phyloP scores from a whole-genome alignment of 306 rosid species.

The Dryas alaskensis region DNA sequence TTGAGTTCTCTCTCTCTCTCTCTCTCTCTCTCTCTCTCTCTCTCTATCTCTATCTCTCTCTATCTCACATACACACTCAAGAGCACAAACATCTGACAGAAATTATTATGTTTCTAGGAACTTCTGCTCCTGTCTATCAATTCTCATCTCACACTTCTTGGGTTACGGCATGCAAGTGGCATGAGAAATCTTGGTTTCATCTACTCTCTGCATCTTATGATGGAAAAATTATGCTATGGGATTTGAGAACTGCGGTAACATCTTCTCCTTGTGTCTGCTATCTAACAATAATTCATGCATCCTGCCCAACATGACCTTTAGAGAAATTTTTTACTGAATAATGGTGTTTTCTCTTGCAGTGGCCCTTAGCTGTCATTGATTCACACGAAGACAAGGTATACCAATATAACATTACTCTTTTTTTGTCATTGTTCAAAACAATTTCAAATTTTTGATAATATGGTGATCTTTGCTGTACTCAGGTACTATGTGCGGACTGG shows the following conservation, averaged over 20 bases:
- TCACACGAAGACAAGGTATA: slow-evolving; percentile 80
- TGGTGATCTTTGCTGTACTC: slow-evolving; percentile 17
- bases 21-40: slow-evolving; percentile 1
- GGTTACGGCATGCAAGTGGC: slow-evolving; percentile 91
- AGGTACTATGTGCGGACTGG: slow-evolving; percentile 94
- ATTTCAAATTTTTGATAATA: background rate
- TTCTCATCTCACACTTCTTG: slow-evolving; percentile 81
- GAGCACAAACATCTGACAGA: slow-evolving; percentile 6
- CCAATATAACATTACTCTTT: background rate
- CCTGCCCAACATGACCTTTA: background rate
- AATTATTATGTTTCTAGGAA: slow-evolving; percentile 42
- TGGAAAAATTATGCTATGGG: slow-evolving; percentile 93
- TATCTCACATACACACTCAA: background rate
- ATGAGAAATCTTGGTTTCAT: slow-evolving; percentile 63
- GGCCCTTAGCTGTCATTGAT: slow-evolving; percentile 75
- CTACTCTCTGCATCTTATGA: slow-evolving; percentile 85
- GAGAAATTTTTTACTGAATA: slow-evolving; percentile 9
- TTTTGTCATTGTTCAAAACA: background rate
- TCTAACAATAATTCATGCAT: slow-evolving; percentile 1
- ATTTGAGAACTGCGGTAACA: slow-evolving; percentile 86
- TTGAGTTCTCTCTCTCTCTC: slow-evolving; percentile 5
- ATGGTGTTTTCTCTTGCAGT: slow-evolving; percentile 53
- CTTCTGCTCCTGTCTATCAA: slow-evolving; percentile 80
- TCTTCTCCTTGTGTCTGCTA: background rate
- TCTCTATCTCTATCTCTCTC: background rate